Evolutionary conservation across 257 asterid species (phyloP), one percentile per base, ranked within the genome.

Genomic region (Jacaranda mimosifolia): DNA sequence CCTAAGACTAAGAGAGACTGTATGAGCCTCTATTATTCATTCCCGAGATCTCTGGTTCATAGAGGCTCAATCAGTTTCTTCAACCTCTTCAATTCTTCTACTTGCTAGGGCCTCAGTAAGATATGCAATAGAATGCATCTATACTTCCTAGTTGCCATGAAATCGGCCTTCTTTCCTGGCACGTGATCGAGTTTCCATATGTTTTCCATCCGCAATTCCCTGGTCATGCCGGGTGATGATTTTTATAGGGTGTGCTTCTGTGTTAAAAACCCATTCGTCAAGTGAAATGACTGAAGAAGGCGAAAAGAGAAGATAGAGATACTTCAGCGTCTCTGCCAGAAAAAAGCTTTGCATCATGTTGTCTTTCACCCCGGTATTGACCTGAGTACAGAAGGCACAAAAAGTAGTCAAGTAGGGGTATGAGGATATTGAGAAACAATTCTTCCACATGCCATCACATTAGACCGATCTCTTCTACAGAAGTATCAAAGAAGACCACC

Each of bases 271-370:
- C 99, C 99, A 96, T 84, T 96, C 98, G 38, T 96, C 98, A 51
- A 96, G 89, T 45, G 99, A 78, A 42, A 96, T 92, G 42, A 96
- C 97, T 2, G 98, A 89, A 49, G 98, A 65, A 17, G 99, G 99
- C 48, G 99, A 96, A 78, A 96, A 96, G 26, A 96, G 96, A 79
- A 96, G 98, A 86, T 96, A 96, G n/a, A 96, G 85, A 83, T 96
- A 96, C 80, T 96, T 96, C 53, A 96, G 89, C 0, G 99, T 96
- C 91, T 96, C 98, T 0, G 99, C 99, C 11, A 94, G 91, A 60
- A 96, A 96, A 82, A 96, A 96, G 90, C 99, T 96, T 72, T 96
- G 99, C 99, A 96, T 96, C 99, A 92, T 89, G 89, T 96, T 89
- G 91, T 96, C 99, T 82, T 94, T 94, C 35, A 90, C 94, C 4